Percentiles rank a stretch among this genome's conserved stretches.
Conservation (phyloP, 1,284 basidiomycete genomes). For the Grifola frondosa region DNA sequence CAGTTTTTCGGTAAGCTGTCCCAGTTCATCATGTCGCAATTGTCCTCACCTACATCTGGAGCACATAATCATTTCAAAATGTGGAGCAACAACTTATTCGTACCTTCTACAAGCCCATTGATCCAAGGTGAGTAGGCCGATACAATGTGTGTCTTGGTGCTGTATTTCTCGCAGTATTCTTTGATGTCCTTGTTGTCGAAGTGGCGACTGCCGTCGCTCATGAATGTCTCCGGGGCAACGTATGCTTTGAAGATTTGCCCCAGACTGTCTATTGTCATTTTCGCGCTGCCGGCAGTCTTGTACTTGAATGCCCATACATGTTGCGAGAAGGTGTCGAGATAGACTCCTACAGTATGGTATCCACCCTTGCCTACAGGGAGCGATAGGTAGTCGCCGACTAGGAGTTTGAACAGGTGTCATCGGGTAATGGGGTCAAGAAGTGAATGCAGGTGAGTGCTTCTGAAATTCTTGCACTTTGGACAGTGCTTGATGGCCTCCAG, state of each 20-base stretch:
- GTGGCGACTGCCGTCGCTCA: constrained; percentile 38
- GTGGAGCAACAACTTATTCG: constrained; percentile 32
- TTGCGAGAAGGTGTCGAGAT: constrained; percentile 29
- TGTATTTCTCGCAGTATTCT: constrained; percentile 26
- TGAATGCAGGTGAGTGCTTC: constrained; percentile 25
- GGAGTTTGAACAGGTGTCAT: constrained; percentile 34
- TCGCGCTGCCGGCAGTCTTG: constrained; percentile 25
- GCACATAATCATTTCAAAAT: constrained; percentile 31
- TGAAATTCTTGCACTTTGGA: constrained; percentile 28
- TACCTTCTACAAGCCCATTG: constrained; percentile 36
- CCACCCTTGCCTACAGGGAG: constrained; percentile 34
- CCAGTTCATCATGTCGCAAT: constrained; percentile 9
- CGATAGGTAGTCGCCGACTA: constrained; percentile 35
- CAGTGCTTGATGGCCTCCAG: constrained; percentile 30
- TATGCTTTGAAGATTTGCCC: constrained; percentile 25
- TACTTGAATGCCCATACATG: constrained; percentile 28
- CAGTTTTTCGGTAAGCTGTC: constrained; percentile 24
- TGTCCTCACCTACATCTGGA: constrained; percentile 32
- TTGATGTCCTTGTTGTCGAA: constrained; percentile 36
- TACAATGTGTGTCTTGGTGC: constrained; percentile 21
- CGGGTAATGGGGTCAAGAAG: constrained; percentile 37
- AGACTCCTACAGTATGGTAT: constrained; percentile 27
- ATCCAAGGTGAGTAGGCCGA: constrained; percentile 41
- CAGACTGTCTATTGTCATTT: constrained; percentile 26
- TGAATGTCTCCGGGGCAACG: constrained; percentile 31